Evolutionary conservation across 2,329 filamentous ascomycete genomes (phyloP).

Genomic region (Chrysoporthe austroafricana): DNA sequence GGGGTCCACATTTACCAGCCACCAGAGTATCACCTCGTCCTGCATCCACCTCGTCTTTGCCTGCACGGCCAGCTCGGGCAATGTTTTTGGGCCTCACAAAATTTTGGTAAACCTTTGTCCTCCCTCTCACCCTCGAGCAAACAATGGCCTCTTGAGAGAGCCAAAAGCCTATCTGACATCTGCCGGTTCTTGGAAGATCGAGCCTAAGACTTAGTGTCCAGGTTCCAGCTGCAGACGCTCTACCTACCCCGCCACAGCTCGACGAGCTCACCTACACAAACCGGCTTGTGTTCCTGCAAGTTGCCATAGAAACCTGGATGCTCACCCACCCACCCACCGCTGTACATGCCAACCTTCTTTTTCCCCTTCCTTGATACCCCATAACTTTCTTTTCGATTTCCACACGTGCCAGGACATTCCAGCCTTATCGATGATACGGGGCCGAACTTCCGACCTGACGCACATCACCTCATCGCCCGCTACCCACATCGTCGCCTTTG

Average conservation of each 20-base stretch:
- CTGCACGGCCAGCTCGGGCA: conserved; percentile 4
- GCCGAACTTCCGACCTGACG: not conserved
- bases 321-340: not conserved
- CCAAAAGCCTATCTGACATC: not conserved
- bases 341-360: not conserved
- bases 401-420: conserved; percentile 18
- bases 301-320: conserved; percentile 9
- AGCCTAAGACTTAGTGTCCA: not conserved
- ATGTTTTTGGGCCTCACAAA: not conserved
- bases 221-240: not conserved
- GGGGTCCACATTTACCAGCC: conserved; percentile 14
- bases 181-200: not conserved
- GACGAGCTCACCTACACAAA: not conserved
- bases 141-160: not conserved
- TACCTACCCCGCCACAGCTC: conserved; percentile 7
- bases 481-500: not conserved
- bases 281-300: not conserved
- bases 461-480: not conserved
- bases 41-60: not conserved
- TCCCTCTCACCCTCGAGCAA: not conserved
- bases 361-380: not conserved
- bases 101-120: not conserved
- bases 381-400: conserved; percentile 3
- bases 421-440: conserved; percentile 15
- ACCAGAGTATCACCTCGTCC: conserved; percentile 11